Base-by-base conservation (phyloP, 495 filamentous ascomycete genomes). In the Penicillium subrubescens region DNA sequence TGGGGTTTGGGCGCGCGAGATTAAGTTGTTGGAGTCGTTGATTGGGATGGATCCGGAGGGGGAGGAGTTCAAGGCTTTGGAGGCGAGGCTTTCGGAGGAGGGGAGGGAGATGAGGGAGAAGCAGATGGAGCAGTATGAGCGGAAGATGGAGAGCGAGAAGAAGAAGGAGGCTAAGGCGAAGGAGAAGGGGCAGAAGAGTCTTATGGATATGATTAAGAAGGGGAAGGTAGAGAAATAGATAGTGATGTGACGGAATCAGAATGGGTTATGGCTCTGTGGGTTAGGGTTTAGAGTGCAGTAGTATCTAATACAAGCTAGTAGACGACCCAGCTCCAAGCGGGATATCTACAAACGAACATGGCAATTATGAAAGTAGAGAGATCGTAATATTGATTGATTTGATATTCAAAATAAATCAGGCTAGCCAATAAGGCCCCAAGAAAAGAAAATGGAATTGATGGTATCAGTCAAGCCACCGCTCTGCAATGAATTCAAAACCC, bases 11-110 rank as follows among this genome's bases (percentile, higher is more conserved):
- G 91, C 92, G 3, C 82, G 87, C 52, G 92, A 96, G 77, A 93
- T 95, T 67, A 96, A 96, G 74, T 75, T 97, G 55, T 83, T 99
- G 6, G 95, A 99, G 75, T 87, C 88, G 15, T 74, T 99, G 53
- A 92, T 97, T 61, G 96, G 89, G 19, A 90, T 90, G 84, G 88
- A 95, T 74, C 75, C 82, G 3, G 89, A 93, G 12, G 82, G 86
- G 29, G 81, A 84, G 31, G 86, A 90, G 67, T 97, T 97, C 71
- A 73, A 76, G 61, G 73, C 75, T 6, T 73, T 91, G 41, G 92
- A 94, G 65, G 67, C 77, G 50, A 77, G 84, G 11, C 75, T 97
- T 52, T 78, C 87, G n/a, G 86, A 86, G 57, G 76, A 88, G 69
- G 95, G 95, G 12, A 76, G 73, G 7, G 79, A 79, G 19, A 91